Percentiles rank a stretch among this genome's conserved stretches.
Evolutionary conservation across 1,284 basidiomycete genomes (phyloP).

Genomic region (Lignosus rhinocerotis): DNA sequence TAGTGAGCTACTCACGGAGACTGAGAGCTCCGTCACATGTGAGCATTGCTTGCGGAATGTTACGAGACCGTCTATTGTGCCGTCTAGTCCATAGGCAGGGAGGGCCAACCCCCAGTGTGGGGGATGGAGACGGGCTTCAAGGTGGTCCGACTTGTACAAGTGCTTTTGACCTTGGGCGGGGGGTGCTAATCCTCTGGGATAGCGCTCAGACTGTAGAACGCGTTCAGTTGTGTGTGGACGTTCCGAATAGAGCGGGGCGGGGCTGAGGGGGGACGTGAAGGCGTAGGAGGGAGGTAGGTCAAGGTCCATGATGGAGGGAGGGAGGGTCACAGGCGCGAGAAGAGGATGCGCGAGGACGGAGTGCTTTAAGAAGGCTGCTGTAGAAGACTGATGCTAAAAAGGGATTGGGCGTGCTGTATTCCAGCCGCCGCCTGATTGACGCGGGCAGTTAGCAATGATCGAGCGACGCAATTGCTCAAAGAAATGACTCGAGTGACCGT

Average conservation of each 20-base stretch:
- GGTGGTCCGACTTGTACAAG: slow-evolving; percentile 40
- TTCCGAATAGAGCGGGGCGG: slow-evolving; percentile 30
- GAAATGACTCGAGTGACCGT: slow-evolving; percentile 20
- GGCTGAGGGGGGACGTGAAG: slow-evolving; percentile 11
- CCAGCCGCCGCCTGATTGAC: slow-evolving; percentile 3
- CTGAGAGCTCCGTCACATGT: slow-evolving; percentile 39
- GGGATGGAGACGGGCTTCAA: slow-evolving; percentile 43
- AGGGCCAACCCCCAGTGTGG: slow-evolving; percentile 40
- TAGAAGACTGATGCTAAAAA: slow-evolving; percentile 8
- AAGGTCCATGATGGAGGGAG: slow-evolving; percentile 13
- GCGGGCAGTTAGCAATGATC: slow-evolving; percentile 8
- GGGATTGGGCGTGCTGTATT: slow-evolving; percentile 6
- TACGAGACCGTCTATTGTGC: slow-evolving; percentile 41
- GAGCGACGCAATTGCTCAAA: slow-evolving; percentile 16
- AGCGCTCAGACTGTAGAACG: slow-evolving; percentile 24
- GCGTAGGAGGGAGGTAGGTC: slow-evolving; percentile 21
- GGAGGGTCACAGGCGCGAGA: slow-evolving; percentile 4
- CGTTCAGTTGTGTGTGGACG: slow-evolving; percentile 23
- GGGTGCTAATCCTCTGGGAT: slow-evolving; percentile 13
- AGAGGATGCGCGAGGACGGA: background rate
- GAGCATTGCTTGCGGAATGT: slow-evolving; percentile 37
- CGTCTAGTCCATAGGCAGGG: slow-evolving; percentile 45
- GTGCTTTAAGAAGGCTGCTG: background rate
- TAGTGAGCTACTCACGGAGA: slow-evolving; percentile 33
- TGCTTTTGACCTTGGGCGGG: slow-evolving; percentile 32